phyloP scores from a whole-genome alignment of 176 grass and related monocot genomes.

The Oryza glumipatula region DNA sequence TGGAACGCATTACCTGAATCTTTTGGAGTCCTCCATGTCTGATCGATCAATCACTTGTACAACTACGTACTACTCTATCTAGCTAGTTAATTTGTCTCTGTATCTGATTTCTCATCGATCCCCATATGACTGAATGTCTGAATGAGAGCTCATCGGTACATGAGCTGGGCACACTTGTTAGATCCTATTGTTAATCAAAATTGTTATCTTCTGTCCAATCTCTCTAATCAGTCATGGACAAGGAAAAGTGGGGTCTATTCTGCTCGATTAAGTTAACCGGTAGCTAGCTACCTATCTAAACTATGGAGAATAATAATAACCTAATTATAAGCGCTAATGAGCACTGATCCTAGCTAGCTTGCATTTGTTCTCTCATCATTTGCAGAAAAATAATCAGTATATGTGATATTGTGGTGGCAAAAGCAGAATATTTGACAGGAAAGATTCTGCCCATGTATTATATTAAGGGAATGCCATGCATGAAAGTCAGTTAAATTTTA shows the following conservation, averaged over 20 bases:
- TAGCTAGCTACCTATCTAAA: slow-evolving; percentile 21
- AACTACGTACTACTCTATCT: background rate
- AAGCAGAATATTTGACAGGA: slow-evolving; percentile 40
- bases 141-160: slow-evolving; percentile 25
- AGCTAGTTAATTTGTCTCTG: background rate
- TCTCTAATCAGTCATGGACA: slow-evolving; percentile 33
- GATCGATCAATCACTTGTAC: background rate
- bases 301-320: slow-evolving; percentile 36
- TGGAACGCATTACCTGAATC: background rate
- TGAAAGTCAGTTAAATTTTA: slow-evolving; percentile 26
- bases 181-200: slow-evolving; percentile 35
- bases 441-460: slow-evolving; percentile 25
- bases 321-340: slow-evolving; percentile 30
- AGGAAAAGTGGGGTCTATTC: slow-evolving; percentile 19
- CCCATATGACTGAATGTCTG: slow-evolving; percentile 23
- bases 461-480: slow-evolving; percentile 26
- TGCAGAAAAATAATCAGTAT: slow-evolving; percentile 21
- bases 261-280: slow-evolving; percentile 23
- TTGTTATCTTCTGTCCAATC: slow-evolving; percentile 39
- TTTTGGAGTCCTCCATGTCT: background rate
- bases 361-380: slow-evolving; percentile 24
- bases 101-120: slow-evolving; percentile 2
- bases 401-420: background rate
- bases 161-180: slow-evolving; percentile 30
- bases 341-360: slow-evolving; percentile 19